Evolutionary conservation across 176 grass and related monocot species (phyloP).

Genomic region (Avena insularis): DNA sequence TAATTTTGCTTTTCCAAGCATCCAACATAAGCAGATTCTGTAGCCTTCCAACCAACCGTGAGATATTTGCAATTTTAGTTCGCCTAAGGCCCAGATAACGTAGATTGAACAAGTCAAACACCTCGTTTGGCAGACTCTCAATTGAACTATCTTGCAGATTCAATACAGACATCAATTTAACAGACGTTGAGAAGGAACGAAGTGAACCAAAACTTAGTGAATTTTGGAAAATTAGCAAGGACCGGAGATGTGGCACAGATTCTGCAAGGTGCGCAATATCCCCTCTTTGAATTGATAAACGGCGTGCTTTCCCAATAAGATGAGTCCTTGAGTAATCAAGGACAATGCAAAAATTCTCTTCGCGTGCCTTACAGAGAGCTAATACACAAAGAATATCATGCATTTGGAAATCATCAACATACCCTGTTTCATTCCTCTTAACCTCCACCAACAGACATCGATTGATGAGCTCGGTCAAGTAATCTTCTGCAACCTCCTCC

Average conservation of each 20-base stretch:
- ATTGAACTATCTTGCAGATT: conserved; percentile 47
- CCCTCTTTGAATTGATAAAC: conserved; percentile 44
- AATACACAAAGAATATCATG: conserved; percentile 41
- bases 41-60: conserved; percentile 45
- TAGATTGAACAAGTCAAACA: conserved; percentile 50
- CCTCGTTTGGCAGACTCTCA: conserved; percentile 39
- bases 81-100: conserved; percentile 48
- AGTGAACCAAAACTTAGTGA: conserved; percentile 30
- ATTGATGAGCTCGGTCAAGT: conserved; percentile 34
- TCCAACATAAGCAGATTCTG: conserved; percentile 45
- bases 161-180: conserved; percentile 42
- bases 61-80: conserved; percentile 36
- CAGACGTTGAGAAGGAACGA: conserved; percentile 33
- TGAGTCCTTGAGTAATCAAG: conserved; percentile 28
- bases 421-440: conserved; percentile 31
- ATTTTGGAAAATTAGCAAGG: conserved; percentile 48
- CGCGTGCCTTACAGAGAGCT: conserved; percentile 33
- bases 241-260: conserved; percentile 35
- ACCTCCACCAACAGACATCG: conserved; percentile 22
- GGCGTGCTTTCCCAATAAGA: conserved; percentile 34
- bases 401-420: conserved; percentile 22
- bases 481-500: conserved; percentile 36
- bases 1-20: conserved; percentile 33
- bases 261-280: conserved; percentile 31
- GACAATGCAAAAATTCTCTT: conserved; percentile 30